Evolutionary conservation across 1,284 basidiomycete genomes (phyloP), one percentile per base, ranked within the genome.

Genomic region (Pyrrhoderma lamaoense): DNA sequence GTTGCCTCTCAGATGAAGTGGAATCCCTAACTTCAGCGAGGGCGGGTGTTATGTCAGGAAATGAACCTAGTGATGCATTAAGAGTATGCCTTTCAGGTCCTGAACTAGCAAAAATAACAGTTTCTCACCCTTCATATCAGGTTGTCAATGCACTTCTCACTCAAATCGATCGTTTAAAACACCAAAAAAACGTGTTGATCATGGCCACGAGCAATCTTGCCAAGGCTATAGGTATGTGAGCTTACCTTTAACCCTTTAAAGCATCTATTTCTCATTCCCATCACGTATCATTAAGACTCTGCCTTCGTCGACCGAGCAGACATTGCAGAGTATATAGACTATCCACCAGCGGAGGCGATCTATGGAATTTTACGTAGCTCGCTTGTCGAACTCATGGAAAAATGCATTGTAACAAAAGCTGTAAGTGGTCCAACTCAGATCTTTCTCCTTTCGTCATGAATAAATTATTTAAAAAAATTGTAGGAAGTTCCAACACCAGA

Each of bases 291-390:
- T 44, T 40, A 59, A 95, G 95, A 99, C 64, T 81, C 81, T 42
- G 96, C 95, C 0, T 99, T 98, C 63, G 81, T 98, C 49, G 96
- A 99, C 64, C 85, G 96, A 42, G 96, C 94, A 9, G 96, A 99
- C 62, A 93, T 99, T 53, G 83, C 95, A 43, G 93, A 97, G 72
- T 96, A 92, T 62, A 79, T 98, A 35, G 93, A 93, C 54, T 76
- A 92, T 4, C 95, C 95, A 1, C 83, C 93, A 3, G 76, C 85
- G 3, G 83, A 93, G 59, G 95, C 94, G 0, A 80, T 98, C 47
- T 98, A 97, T 67, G 90, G 91, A 67, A 98, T 99, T 56, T 70
- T 99, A n/a, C 74, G 82, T 8, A 83, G 82, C 3, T 95, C 89
- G 62, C 69, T 98, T 11, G 65, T 71, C 13, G 95, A 98, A 64